phyloP scores from a whole-genome alignment of 2,329 filamentous ascomycete species.

The Rutstroemia sp. region DNA sequence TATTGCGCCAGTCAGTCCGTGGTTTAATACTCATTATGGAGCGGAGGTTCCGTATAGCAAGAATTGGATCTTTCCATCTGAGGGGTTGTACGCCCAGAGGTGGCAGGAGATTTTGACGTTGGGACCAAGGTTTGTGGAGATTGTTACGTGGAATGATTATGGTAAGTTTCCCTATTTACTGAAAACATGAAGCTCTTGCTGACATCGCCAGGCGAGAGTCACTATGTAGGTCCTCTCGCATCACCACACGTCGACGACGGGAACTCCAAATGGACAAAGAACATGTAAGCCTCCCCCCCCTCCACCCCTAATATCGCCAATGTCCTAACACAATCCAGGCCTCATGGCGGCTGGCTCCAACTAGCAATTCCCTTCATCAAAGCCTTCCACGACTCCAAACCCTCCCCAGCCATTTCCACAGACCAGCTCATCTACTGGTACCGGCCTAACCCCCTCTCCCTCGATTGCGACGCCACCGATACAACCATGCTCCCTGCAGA shows the following conservation, averaged over 20 bases:
- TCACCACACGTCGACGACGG: conserved; percentile 5
- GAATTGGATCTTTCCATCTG: conserved; percentile 7
- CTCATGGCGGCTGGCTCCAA: conserved; percentile 1
- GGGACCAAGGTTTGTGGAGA: background rate
- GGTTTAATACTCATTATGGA: conserved; percentile 8
- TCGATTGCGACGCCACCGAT: conserved; percentile 2
- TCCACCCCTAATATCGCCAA: background rate
- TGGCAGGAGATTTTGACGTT: background rate
- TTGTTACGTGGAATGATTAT: conserved; percentile 9
- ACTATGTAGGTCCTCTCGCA: conserved; percentile 4
- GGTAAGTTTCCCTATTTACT: background rate
- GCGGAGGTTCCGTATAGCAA: conserved; percentile 5
- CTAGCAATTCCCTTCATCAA: conserved; percentile 3
- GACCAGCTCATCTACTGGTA: conserved; percentile 7
- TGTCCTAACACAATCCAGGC: background rate
- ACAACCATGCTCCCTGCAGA: conserved; percentile 3
- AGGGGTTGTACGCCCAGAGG: background rate
- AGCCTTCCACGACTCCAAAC: background rate
- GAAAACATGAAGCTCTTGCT: background rate
- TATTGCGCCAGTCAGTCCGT: conserved; percentile 2
- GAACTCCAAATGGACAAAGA: conserved; percentile 7
- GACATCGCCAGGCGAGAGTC: conserved; percentile 1
- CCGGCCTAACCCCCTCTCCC: background rate
- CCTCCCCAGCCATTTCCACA: background rate
- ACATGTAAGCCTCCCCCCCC: background rate